Percentiles rank a stretch among this genome's conserved stretches.
Evolutionary conservation across 2,329 filamentous ascomycete species (phyloP).

Genomic region (Macroventuria anomochaeta): DNA sequence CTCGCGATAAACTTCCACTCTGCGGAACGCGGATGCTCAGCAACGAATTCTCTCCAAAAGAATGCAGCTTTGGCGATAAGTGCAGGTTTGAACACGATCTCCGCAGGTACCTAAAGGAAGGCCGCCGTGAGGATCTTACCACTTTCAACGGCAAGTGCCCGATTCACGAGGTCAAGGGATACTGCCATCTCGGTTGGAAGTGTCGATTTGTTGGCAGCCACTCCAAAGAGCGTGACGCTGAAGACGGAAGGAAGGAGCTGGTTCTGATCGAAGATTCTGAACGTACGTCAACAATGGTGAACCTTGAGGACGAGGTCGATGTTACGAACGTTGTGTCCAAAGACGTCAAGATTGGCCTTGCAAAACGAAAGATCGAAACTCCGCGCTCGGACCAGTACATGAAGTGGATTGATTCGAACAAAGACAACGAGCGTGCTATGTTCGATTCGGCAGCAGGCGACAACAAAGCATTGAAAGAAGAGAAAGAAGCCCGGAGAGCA

Average conservation of each 20-base stretch:
- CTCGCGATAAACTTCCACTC: slow-evolving; percentile 76
- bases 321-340: slow-evolving; percentile 77
- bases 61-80: slow-evolving; percentile 78
- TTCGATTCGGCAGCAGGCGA: slow-evolving; percentile 47
- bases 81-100: slow-evolving; percentile 87
- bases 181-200: slow-evolving; percentile 87
- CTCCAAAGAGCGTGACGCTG: slow-evolving; percentile 76
- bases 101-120: slow-evolving; percentile 81
- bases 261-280: slow-evolving; percentile 68
- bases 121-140: slow-evolving; percentile 79
- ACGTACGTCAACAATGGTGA: slow-evolving; percentile 54
- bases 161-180: slow-evolving; percentile 76
- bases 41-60: slow-evolving; percentile 78
- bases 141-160: slow-evolving; percentile 82
- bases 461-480: slow-evolving; percentile 38
- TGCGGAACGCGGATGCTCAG: slow-evolving; percentile 75
- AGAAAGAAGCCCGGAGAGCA: slow-evolving; percentile 72
- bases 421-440: slow-evolving; percentile 44
- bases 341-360: slow-evolving; percentile 75
- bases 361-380: slow-evolving; percentile 73
- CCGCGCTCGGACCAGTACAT: slow-evolving; percentile 78
- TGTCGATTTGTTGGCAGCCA: slow-evolving; percentile 91
- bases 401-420: slow-evolving; percentile 76
- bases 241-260: slow-evolving; percentile 84
- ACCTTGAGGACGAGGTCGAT: slow-evolving; percentile 60